phyloP scores from a whole-genome alignment of 768 basidiomycete genomes.

The Russula olivacea region DNA sequence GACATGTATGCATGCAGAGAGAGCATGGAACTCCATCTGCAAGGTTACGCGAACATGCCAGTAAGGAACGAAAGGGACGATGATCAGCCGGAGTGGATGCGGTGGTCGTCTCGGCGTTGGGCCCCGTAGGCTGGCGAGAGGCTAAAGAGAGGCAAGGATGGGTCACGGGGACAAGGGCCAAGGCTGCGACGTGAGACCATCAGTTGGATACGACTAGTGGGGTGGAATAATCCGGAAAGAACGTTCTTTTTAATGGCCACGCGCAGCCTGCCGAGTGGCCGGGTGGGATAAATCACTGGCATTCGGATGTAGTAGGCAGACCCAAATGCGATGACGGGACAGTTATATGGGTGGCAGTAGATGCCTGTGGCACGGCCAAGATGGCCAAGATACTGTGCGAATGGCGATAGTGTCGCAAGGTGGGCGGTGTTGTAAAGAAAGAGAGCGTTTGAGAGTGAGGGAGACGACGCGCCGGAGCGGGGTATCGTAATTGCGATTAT shows the following conservation, averaged over 20 bases:
- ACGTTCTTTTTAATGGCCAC: neutral
- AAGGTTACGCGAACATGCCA: too few relatives aligned
- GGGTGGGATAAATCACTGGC: too few relatives aligned
- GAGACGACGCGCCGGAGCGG: neutral
- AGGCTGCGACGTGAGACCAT: neutral
- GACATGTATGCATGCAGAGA: neutral
- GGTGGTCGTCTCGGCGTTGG: neutral
- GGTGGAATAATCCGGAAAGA: neutral
- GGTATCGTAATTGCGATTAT: neutral
- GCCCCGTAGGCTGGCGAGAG: neutral
- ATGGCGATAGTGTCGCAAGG: neutral
- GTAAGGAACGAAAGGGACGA: neutral
- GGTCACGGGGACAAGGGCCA: conserved; percentile 8
- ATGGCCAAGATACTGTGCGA: too few relatives aligned
- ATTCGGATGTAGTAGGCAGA: too few relatives aligned
- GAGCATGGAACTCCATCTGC: neutral
- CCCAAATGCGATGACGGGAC: too few relatives aligned
- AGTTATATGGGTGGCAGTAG: too few relatives aligned
- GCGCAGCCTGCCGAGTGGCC: neutral
- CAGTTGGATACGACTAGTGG: too few relatives aligned
- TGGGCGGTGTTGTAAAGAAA: neutral
- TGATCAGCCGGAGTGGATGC: neutral
- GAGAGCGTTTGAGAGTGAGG: neutral
- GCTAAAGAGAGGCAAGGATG: neutral
- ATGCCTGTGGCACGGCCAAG: neutral